Evolutionary conservation across 345 rosid species (phyloP).

Genomic region (Trapa bicornis): DNA sequence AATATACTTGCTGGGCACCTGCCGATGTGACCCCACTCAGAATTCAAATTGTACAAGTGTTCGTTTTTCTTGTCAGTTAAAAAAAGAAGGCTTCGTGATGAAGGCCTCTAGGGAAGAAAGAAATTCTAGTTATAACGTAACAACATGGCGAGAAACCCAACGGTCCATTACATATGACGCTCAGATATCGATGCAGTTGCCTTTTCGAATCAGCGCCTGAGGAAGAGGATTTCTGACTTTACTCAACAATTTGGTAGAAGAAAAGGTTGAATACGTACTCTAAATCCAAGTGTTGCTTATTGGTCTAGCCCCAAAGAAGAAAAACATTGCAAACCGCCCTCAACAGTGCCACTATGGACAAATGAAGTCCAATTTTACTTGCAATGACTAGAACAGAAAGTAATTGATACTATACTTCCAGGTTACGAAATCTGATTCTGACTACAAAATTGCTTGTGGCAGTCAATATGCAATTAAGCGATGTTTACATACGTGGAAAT

Average conservation of each 20-base stretch:
- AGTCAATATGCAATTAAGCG: not conserved
- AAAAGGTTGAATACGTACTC: not conserved
- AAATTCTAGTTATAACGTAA: not conserved
- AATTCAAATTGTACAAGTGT: slow-evolving; percentile 37
- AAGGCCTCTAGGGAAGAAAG: slow-evolving; percentile 5
- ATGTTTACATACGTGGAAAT: not conserved
- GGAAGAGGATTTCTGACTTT: not conserved
- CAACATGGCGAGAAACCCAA: not conserved
- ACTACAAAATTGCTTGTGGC: no score
- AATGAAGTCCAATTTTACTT: not conserved
- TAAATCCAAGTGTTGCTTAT: not conserved
- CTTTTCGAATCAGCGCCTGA: not conserved
- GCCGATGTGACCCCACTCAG: slow-evolving; percentile 99
- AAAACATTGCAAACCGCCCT: not conserved
- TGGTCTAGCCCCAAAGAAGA: not conserved
- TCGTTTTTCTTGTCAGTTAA: not conserved
- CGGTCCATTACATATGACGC: not conserved
- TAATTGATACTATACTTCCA: not conserved
- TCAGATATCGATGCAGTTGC: not conserved
- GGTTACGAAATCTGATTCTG: not conserved
- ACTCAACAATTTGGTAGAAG: not conserved
- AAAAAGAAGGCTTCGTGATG: not conserved
- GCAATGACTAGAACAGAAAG: no score
- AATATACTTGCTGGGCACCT: slow-evolving; percentile 41
- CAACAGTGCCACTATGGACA: not conserved